phyloP scores from a whole-genome alignment of 1,139 yeast genomes.

The Lodderomyces theae region DNA sequence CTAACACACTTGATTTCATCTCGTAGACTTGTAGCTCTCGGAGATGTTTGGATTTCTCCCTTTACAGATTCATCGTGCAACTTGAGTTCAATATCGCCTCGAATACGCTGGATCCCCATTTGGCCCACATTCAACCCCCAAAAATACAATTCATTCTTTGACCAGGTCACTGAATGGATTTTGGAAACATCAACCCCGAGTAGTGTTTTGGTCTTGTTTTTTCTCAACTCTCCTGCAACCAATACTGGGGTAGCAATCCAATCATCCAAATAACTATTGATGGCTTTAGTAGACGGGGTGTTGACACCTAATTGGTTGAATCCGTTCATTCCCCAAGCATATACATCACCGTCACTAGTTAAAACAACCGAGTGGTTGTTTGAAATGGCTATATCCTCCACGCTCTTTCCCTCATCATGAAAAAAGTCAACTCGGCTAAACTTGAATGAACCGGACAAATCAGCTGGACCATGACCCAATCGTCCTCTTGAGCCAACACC shows the following conservation, averaged over 20 bases:
- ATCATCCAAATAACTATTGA: conserved; percentile 29
- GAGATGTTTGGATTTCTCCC: conserved; percentile 38
- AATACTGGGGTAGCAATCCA: conserved; percentile 48
- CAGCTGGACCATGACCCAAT: conserved; percentile 53
- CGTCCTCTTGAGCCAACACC: conserved; percentile 76
- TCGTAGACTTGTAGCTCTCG: conserved; percentile 44
- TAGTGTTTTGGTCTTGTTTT: conserved; percentile 21
- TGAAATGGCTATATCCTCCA: conserved; percentile 50
- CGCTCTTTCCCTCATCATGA: conserved; percentile 20
- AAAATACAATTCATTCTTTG: conserved; percentile 49
- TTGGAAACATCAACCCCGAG: conserved; percentile 67
- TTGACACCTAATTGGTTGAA: conserved; percentile 64
- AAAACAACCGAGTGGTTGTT: conserved; percentile 65
- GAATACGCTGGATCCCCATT: conserved; percentile 53
- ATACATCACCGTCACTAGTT: conserved; percentile 51
- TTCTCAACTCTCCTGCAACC: conserved; percentile 49
- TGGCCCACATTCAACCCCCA: conserved; percentile 93
- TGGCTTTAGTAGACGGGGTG: conserved; percentile 20
- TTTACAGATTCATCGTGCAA: conserved; percentile 27
- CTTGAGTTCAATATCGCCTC: conserved; percentile 25
- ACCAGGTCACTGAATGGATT: conserved; percentile 66
- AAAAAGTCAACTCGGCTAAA: conserved; percentile 35
- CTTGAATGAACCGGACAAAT: conserved; percentile 32
- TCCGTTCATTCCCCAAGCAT: conserved; percentile 76
- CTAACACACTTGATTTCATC: conserved; percentile 56